Conservation (phyloP, 305 asterid genomes). For the Striga hermonthica region DNA sequence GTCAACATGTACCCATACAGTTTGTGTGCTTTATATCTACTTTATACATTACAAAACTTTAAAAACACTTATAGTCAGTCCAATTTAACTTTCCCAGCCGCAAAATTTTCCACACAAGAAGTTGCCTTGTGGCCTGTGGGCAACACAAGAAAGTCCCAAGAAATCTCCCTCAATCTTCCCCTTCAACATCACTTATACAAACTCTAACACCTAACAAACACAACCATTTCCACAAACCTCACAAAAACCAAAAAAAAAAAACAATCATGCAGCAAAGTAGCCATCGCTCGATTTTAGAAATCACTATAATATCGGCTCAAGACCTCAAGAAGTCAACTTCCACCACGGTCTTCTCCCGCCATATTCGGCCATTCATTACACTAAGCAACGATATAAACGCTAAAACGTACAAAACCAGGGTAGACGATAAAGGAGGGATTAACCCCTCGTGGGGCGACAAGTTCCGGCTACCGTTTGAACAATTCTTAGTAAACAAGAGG, state of each 20-base stretch:
- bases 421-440: constrained; percentile 39
- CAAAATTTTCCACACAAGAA: constrained; percentile 30
- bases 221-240: not conserved
- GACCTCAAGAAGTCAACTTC: constrained; percentile 14
- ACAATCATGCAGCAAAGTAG: constrained; percentile 9
- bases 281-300: constrained; percentile 26
- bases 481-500: constrained; percentile 30
- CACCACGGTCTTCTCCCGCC: constrained; percentile 9
- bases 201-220: not conserved
- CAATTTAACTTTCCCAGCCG: constrained; percentile 1
- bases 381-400: constrained; percentile 12
- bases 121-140: constrained; percentile 23
- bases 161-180: constrained; percentile 2
- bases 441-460: constrained; percentile 49
- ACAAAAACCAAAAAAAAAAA: not conserved
- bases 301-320: constrained; percentile 35
- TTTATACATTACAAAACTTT: too few species aligned
- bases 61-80: too few species aligned
- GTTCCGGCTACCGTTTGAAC: constrained; percentile 34
- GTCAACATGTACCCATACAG: too few species aligned
- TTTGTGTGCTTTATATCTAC: too few species aligned
- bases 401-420: constrained; percentile 31
- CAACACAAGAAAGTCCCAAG: constrained; percentile 21
- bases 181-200: constrained; percentile 4
- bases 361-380: constrained; percentile 29